phyloP scores from a whole-genome alignment of 1,284 basidiomycete species.

The Sanguinoderma infundibulare region DNA sequence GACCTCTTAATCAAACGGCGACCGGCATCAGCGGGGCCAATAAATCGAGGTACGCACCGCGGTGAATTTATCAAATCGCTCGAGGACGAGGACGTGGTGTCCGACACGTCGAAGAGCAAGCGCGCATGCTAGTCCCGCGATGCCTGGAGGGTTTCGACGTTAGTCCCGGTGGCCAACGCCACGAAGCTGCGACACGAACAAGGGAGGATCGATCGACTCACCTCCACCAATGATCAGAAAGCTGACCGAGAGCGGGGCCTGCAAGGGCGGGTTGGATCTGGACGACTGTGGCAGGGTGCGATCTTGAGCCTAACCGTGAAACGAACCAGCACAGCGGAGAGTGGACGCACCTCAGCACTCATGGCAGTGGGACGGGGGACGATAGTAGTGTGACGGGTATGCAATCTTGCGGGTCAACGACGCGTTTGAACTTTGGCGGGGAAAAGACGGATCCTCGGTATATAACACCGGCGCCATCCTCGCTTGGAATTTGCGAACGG shows the following conservation, averaged over 20 bases:
- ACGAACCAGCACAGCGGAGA: background rate
- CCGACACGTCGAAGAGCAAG: conserved; percentile 57
- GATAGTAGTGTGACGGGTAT: background rate
- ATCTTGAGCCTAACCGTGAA: background rate
- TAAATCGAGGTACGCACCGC: conserved; percentile 34
- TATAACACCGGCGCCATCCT: conserved; percentile 4
- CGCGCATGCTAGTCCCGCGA: conserved; percentile 58
- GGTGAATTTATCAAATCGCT: conserved; percentile 41
- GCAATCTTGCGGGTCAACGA: background rate
- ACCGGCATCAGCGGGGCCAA: background rate
- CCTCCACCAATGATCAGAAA: conserved; percentile 58
- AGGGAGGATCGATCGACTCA: conserved; percentile 12
- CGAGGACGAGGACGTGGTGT: conserved; percentile 58
- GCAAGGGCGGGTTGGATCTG: conserved; percentile 24
- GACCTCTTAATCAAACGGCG: background rate
- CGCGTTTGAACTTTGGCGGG: background rate
- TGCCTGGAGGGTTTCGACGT: conserved; percentile 16
- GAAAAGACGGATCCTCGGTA: background rate
- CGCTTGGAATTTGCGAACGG: conserved; percentile 2
- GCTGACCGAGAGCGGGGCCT: conserved; percentile 40
- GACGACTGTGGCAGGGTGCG: conserved; percentile 9
- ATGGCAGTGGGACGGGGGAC: background rate
- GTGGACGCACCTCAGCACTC: conserved; percentile 7
- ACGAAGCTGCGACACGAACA: background rate
- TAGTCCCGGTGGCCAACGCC: background rate